Conservation (phyloP, 176 grass and related monocot genomes). For the Zea luxurians region DNA sequence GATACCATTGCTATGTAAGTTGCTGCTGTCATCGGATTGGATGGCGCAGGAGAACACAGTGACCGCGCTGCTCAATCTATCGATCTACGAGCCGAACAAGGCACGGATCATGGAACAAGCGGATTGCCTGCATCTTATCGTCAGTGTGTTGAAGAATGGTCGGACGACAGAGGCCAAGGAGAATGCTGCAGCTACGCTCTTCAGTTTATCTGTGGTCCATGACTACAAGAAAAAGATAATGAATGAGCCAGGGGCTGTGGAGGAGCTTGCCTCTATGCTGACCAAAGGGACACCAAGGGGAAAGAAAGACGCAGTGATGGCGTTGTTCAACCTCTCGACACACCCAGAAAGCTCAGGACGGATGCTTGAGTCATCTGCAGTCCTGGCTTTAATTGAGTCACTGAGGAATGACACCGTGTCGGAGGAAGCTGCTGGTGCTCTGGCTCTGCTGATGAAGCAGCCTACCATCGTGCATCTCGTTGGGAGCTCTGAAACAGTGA, state of each 20-base stretch:
- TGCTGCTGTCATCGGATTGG: conserved; percentile 58
- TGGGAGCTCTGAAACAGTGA: conserved; percentile 56
- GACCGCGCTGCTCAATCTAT: conserved; percentile 86
- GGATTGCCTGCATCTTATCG: conserved; percentile 65
- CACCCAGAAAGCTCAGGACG: conserved; percentile 73
- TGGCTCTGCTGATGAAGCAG: conserved; percentile 82
- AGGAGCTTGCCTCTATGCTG: conserved; percentile 69
- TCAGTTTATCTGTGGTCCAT: conserved; percentile 91
- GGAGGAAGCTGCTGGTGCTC: conserved; percentile 89
- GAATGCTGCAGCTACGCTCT: conserved; percentile 93
- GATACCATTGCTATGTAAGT: conserved; percentile 61
- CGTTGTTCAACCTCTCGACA: conserved; percentile 92
- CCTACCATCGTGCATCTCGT: conserved; percentile 61
- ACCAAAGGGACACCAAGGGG: conserved; percentile 79
- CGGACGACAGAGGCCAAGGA: conserved; percentile 82
- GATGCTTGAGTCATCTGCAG: conserved; percentile 76
- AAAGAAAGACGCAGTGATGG: conserved; percentile 97
- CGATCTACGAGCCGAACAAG: conserved; percentile 89
- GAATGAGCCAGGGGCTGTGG: conserved; percentile 69
- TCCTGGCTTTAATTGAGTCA: conserved; percentile 61
- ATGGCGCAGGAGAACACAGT: conserved; percentile 92
- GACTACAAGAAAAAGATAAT: conserved; percentile 91
- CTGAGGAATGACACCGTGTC: conserved; percentile 71
- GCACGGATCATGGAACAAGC: conserved; percentile 76
- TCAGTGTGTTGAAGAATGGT: conserved; percentile 75